phyloP scores from a whole-genome alignment of 1,139 yeast species.

The Magnusiomyces ingens region DNA sequence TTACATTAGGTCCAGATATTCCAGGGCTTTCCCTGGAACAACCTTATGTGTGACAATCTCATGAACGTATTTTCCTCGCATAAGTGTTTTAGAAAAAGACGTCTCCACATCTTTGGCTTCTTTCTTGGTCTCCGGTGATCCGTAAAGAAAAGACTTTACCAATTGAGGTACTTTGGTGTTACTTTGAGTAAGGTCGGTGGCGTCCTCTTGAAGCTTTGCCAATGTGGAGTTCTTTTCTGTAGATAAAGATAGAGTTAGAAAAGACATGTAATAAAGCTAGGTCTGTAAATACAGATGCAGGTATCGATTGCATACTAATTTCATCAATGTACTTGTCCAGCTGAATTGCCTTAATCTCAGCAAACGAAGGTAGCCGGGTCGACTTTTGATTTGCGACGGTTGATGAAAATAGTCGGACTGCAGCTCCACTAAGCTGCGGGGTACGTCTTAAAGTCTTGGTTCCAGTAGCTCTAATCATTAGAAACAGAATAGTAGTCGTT shows the following conservation, averaged over 20 bases:
- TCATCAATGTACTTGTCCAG: constrained; percentile 28
- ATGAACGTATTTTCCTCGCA: constrained; percentile 40
- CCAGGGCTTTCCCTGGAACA: constrained; percentile 32
- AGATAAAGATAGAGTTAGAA: background rate
- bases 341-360: constrained; percentile 30
- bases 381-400: constrained; percentile 1
- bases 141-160: constrained; percentile 35
- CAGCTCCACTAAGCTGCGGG: too few relatives aligned
- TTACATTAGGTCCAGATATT: constrained; percentile 33
- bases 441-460: too few relatives aligned
- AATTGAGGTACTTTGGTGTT: constrained; percentile 22
- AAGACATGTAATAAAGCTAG: background rate
- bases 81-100: constrained; percentile 34
- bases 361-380: constrained; percentile 32
- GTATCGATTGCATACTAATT: constrained; percentile 4
- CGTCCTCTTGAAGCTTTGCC: constrained; percentile 19
- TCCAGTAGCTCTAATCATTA: too few relatives aligned
- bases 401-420: too few relatives aligned
- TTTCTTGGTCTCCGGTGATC: constrained; percentile 31
- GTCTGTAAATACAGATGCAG: background rate
- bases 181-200: constrained; percentile 8
- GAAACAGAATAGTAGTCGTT: too few relatives aligned
- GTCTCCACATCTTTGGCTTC: constrained; percentile 34
- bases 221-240: constrained; percentile 13
- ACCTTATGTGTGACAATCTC: constrained; percentile 37